phyloP scores from a whole-genome alignment of 345 rosid species.

The Salix viminalis region DNA sequence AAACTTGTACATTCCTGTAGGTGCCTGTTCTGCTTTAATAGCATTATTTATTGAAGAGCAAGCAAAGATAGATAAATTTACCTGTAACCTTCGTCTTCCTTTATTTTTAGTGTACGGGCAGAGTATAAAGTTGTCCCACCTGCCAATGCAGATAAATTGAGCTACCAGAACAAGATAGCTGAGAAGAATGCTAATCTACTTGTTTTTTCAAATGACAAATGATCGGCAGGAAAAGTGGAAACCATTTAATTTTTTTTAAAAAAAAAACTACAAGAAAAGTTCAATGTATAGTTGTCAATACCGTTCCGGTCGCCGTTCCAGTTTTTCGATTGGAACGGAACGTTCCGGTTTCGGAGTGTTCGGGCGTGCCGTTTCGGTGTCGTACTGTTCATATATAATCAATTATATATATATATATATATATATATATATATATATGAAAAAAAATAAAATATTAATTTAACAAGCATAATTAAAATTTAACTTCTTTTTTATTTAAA shows the following conservation, averaged over 20 bases:
- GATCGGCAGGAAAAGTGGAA: neutral
- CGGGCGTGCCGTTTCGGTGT: no score
- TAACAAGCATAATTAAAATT: no score
- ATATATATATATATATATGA: no score
- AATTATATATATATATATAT: no score
- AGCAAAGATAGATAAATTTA: slow-evolving; percentile 26
- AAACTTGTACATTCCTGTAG: no score
- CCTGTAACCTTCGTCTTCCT: slow-evolving; percentile 42
- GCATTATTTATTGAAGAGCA: neutral
- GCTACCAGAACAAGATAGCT: neutral
- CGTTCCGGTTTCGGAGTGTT: no score
- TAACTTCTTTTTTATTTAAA: no score
- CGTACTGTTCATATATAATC: no score
- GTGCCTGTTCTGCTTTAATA: neutral
- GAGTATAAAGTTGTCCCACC: slow-evolving; percentile 71
- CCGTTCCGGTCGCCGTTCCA: no score
- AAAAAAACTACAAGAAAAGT: neutral
- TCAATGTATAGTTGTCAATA: neutral
- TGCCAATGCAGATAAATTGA: slow-evolving; percentile 24
- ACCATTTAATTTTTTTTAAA: neutral
- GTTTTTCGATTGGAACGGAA: no score
- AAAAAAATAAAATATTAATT: no score
- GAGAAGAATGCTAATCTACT: neutral
- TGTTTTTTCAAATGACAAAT: neutral
- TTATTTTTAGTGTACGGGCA: slow-evolving; percentile 65